Percentiles rank a stretch among this genome's conserved stretches.
These are phyloP conservation scores for Fraxinus paxiana DNA, from an alignment of 305 asterid species.

Conservation along the genomic window DNA sequence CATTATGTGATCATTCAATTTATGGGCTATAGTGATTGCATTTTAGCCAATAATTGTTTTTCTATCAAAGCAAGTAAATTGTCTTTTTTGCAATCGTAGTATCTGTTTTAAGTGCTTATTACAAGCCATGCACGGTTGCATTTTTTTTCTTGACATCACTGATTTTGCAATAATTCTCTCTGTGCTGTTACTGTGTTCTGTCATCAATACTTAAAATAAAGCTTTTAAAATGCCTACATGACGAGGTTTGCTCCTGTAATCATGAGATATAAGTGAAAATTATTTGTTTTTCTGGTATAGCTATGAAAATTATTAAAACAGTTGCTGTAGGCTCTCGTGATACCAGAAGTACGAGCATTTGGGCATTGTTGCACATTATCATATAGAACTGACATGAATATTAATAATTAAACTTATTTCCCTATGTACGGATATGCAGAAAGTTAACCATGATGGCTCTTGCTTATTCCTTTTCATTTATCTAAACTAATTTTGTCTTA, in stretches of 20 bases:
- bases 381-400: neutral
- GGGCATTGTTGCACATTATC: neutral
- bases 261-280: neutral
- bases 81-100: neutral
- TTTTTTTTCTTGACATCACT: neutral
- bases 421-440: neutral
- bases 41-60: neutral
- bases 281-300: neutral
- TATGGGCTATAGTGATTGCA: neutral
- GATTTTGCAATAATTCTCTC: neutral
- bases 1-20: neutral
- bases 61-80: neutral
- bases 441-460: conserved; percentile 5
- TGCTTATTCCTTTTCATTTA: neutral
- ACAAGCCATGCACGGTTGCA: neutral
- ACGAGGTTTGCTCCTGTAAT: neutral
- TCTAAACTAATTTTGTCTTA: neutral
- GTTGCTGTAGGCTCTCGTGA: neutral
- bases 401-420: neutral
- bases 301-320: neutral
- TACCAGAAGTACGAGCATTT: neutral
- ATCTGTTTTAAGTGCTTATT: neutral
- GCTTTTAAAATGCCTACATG: neutral
- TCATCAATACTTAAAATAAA: neutral
- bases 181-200: neutral